A percentile compares a stretch with the other conserved stretches of the same genome.
These are phyloP conservation scores for Xeromyces bisporus DNA, from an alignment of 495 filamentous ascomycete genomes.

Conservation along the genomic window DNA sequence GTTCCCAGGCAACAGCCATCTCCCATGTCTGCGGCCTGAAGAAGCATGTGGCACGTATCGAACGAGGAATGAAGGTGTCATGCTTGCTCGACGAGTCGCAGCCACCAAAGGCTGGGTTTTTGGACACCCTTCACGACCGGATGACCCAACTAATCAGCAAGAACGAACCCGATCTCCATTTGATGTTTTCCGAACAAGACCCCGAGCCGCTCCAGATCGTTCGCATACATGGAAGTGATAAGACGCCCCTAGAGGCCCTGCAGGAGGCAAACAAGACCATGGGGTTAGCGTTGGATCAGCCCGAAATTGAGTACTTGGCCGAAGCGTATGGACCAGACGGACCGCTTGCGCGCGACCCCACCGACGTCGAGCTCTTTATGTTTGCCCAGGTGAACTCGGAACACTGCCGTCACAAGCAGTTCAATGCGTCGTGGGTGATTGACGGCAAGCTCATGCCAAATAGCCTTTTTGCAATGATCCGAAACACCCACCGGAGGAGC, in stretches of 20 bases:
- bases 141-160: slow-evolving; percentile 74
- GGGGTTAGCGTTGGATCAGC: slow-evolving; percentile 71
- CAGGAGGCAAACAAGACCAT: slow-evolving; percentile 65
- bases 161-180: slow-evolving; percentile 44
- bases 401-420: slow-evolving; percentile 58
- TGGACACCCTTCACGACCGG: slow-evolving; percentile 67
- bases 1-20: slow-evolving; percentile 86
- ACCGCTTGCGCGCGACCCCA: slow-evolving; percentile 48
- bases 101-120: slow-evolving; percentile 36
- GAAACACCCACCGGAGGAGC: slow-evolving; percentile 70
- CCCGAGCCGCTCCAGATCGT: slow-evolving; percentile 56
- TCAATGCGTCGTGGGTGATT: slow-evolving; percentile 96
- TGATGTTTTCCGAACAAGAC: slow-evolving; percentile 64
- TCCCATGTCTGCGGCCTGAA: slow-evolving; percentile 77
- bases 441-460: slow-evolving; percentile 64
- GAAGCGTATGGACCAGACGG: slow-evolving; percentile 63
- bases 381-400: slow-evolving; percentile 77
- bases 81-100: slow-evolving; percentile 22
- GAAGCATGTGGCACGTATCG: slow-evolving; percentile 59
- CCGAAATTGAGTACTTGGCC: slow-evolving; percentile 87
- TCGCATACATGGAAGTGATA: slow-evolving; percentile 43
- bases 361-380: slow-evolving; percentile 96
- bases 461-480: slow-evolving; percentile 87
- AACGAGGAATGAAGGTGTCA: slow-evolving; percentile 64
- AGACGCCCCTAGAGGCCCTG: slow-evolving; percentile 50